Evolutionary conservation across 352 stramenopile genomes (phyloP), one percentile per base, ranked within the genome.

Genomic region (Phytophthora lateralis): DNA sequence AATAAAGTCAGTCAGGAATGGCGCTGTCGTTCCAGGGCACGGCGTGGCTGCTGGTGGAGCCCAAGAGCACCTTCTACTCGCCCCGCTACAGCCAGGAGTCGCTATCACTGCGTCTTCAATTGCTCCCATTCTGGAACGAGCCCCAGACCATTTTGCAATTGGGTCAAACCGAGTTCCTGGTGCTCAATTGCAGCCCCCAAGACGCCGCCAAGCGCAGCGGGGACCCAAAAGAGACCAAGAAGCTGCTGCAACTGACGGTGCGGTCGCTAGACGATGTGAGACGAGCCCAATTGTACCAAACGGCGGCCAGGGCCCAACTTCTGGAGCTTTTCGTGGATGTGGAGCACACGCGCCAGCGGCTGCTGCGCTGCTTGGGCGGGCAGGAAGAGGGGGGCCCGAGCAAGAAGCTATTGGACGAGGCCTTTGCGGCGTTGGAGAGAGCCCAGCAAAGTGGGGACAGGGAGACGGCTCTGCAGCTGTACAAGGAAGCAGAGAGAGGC

Each of bases 301-400:
- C 75, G 11, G 70, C 76, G 15, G 73, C 60, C 1, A 71, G 66
- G 8, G 68, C 72, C 3, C 60, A 69, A 47, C 38, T 53, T 0
- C 47, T 86, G 9, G 69, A 80, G 48, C 15, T 86, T n/a, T 86
- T 75, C 41, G 55, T 82, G 39, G 76, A 77, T 29, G 60, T 59
- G 18, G 66, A 63, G 46, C 30, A 55, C 15, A 62, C 56, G 1
- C 63, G 61, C 9, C 61, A 80, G 32, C 57, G 46, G 15, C 34
- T 82, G 21, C 46, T 65, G 34, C 50, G 30, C 24, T 59, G 53
- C 27, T 26, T 73, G 34, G 42, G 32, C 39, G 54, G 39, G 10
- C 34, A 39, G 34, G 6, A 49, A 11, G 18, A 10, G 5, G 18
- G 12, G 3, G 43, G 46, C 2, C 37, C 43, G 14, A 27, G 51